Evolutionary conservation across 2,329 filamentous ascomycete species (phyloP), one percentile per base, ranked within the genome.

Genomic region (Fusarium sp.): DNA sequence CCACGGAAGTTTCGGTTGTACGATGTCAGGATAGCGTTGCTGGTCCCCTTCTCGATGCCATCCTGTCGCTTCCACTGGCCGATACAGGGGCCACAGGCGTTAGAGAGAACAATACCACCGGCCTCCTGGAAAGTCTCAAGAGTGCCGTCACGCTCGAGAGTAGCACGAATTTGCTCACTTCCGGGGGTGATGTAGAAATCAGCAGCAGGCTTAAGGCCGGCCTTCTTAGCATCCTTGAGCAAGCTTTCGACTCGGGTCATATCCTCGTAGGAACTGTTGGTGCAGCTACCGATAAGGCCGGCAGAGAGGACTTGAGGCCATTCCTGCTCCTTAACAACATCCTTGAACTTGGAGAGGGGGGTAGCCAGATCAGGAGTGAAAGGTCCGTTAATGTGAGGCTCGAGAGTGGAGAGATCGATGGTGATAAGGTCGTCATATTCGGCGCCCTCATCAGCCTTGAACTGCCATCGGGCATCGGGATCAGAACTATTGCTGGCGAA

Each of bases 1-100:
- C 94, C 95, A 53, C 93, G 93, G 86, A 99, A 99, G 83, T 99
- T 99, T 66, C 96, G 93, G 87, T 99, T 99, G 85, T 98, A 99
- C 1, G 94, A 98, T 12, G 94, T 95, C 77, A 99, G 89, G 76
- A 99, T 98, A 67, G 96, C 96, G 78, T 99, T 99, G 57, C 89
- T 85, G 62, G 94, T 93, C 67, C 94, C 94, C 83, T 97, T 97
- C 63, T 83, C 80, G 20, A 97, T 88, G 24, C 90, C 92, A 77
- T 98, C 96, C 20, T 93, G 95, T 61, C 96, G 91, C 78, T 92
- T 93, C 96, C 96, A 99, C 83, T 98, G 95, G 64, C 93, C 94
- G 81, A 97, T 94, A 84, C 93, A 96, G 75, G 92, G 92, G 76
- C 92, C 95, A 80, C 96, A 98, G 70, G 96, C 95, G 81, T 98